A percentile compares a stretch with the other conserved stretches of the same genome.
phyloP scores from a whole-genome alignment of 441 rosid genomes.

The Syzygium malaccense region DNA sequence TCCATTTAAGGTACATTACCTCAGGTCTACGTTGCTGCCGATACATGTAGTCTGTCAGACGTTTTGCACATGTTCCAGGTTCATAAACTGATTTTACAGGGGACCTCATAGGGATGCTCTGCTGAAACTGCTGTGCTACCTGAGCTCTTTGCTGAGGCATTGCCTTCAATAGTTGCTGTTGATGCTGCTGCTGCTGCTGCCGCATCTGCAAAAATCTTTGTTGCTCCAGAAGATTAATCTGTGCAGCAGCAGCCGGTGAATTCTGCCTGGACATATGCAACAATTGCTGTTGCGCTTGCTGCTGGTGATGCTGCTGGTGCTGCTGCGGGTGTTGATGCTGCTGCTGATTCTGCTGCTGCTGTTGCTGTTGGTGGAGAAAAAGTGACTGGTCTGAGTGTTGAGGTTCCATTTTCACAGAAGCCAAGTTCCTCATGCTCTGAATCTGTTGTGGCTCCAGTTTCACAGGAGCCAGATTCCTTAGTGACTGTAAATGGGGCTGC shows the following conservation, averaged over 20 bases:
- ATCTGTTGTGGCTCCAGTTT: constrained; percentile 26
- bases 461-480: constrained; percentile 19
- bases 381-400: constrained; percentile 23
- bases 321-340: constrained; percentile 9
- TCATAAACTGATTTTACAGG: constrained; percentile 22
- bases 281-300: constrained; percentile 10
- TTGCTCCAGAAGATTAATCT: constrained; percentile 25
- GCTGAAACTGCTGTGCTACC: constrained; percentile 22
- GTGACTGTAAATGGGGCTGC: constrained; percentile 18
- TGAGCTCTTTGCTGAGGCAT: constrained; percentile 24
- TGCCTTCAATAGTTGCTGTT: constrained; percentile 17
- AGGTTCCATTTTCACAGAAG: constrained; percentile 24
- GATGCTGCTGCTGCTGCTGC: constrained; percentile 16
- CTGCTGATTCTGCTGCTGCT: constrained; percentile 21
- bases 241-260: constrained; percentile 20
- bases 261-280: constrained; percentile 24
- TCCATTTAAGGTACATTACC: constrained; percentile 7
- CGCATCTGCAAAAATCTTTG: constrained; percentile 28
- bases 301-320: constrained; percentile 19
- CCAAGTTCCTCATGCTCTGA: constrained; percentile 17
- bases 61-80: constrained; percentile 35
- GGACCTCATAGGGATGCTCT: constrained; percentile 23
- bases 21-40: constrained; percentile 30
- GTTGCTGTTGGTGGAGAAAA: constrained; percentile 27
- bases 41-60: constrained; percentile 28